phyloP scores from a whole-genome alignment of 1,139 yeast species.

The Yamadazyma sp. region DNA sequence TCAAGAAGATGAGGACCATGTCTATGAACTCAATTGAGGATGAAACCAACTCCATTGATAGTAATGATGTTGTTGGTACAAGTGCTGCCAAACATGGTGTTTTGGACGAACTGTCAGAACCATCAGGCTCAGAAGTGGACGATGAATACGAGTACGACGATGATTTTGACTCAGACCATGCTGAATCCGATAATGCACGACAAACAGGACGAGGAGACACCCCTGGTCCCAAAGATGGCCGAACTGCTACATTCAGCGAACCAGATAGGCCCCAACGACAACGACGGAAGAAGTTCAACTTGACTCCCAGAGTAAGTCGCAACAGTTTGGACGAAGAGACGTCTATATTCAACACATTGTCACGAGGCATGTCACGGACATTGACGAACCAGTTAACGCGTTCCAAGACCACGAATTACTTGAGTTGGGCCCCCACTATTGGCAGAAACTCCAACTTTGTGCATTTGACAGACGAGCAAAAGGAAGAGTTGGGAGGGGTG shows the following conservation, averaged over 20 bases:
- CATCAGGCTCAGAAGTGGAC: background rate
- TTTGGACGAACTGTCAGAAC: too few species aligned
- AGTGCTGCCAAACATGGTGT: slow-evolving; percentile 1
- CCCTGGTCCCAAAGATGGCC: slow-evolving; percentile 23
- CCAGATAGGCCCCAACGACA: slow-evolving; percentile 10
- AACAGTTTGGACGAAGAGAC: slow-evolving; percentile 18
- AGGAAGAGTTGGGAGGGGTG: slow-evolving; percentile 94
- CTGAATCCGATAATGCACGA: slow-evolving; percentile 14
- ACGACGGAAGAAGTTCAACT: slow-evolving; percentile 15
- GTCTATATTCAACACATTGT: slow-evolving; percentile 10
- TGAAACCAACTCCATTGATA: slow-evolving; percentile 23
- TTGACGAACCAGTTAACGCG: slow-evolving; percentile 18
- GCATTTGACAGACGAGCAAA: slow-evolving; percentile 76
- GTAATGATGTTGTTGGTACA: slow-evolving; percentile 15
- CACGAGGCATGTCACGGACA: slow-evolving; percentile 9
- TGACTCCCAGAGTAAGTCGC: slow-evolving; percentile 2
- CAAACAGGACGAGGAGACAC: slow-evolving; percentile 33
- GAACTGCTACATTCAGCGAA: slow-evolving; percentile 8
- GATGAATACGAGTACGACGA: slow-evolving; percentile 13
- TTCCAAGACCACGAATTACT: slow-evolving; percentile 57
- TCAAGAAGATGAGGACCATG: slow-evolving; percentile 16
- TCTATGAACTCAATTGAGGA: slow-evolving; percentile 16
- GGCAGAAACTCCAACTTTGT: slow-evolving; percentile 96
- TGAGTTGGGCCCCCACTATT: slow-evolving; percentile 89
- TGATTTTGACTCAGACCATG: slow-evolving; percentile 17